These are phyloP conservation scores for Pyrenopolyporus hunteri DNA, from an alignment of 495 filamentous ascomycete species.

Conservation along the genomic window DNA sequence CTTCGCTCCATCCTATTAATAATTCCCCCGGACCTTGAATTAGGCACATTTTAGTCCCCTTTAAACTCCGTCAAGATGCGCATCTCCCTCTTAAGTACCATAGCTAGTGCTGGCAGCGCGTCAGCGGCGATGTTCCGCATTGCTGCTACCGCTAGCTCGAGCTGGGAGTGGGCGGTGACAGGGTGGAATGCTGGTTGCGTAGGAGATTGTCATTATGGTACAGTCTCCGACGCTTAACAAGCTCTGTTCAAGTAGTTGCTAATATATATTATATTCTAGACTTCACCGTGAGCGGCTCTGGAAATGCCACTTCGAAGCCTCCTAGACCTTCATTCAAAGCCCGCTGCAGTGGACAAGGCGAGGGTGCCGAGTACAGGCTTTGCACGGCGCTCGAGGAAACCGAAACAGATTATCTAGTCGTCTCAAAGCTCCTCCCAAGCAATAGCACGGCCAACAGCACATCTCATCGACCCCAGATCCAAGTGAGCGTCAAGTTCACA, in stretches of 20 bases:
- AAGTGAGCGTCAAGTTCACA: constrained; percentile 38
- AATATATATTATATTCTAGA: constrained; percentile 20
- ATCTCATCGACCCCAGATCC: constrained; percentile 29
- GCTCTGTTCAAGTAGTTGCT: not conserved
- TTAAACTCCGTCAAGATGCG: constrained; percentile 31
- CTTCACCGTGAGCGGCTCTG: constrained; percentile 38
- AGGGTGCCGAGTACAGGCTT: constrained; percentile 31
- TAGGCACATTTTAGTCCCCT: not conserved
- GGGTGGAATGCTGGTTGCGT: constrained; percentile 41
- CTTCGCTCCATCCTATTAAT: not conserved
- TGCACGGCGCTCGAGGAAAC: constrained; percentile 25
- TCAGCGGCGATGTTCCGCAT: constrained; percentile 32
- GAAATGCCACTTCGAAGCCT: constrained; percentile 26
- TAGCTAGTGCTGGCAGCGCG: constrained; percentile 27
- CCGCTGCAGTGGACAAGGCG: constrained; percentile 36
- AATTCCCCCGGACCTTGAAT: constrained; percentile 1
- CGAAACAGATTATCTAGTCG: constrained; percentile 28
- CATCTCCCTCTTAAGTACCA: constrained; percentile 26
- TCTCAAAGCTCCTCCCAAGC: constrained; percentile 36
- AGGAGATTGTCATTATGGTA: constrained; percentile 34
- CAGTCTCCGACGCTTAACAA: not conserved
- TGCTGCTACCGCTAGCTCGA: constrained; percentile 14
- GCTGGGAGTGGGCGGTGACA: constrained; percentile 39
- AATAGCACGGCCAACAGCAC: constrained; percentile 28
- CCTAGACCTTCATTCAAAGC: constrained; percentile 39